Evolutionary conservation across 305 asterid genomes (phyloP).

Genomic region (Rubia balearica): DNA sequence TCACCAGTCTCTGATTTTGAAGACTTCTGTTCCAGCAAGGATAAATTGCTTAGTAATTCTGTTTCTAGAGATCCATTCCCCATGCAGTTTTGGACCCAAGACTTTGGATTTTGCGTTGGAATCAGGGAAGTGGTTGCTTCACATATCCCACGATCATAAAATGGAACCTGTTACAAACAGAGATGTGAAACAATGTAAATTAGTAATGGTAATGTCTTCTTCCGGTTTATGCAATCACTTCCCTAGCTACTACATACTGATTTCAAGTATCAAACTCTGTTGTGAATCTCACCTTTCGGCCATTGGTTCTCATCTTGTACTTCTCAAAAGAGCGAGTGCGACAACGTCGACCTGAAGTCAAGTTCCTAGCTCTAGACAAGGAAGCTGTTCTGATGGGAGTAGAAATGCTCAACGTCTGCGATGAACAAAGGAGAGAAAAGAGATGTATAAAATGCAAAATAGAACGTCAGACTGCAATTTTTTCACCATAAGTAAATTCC

Average conservation of each 20-base stretch:
- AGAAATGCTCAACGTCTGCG: conserved; percentile 32
- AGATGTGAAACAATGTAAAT: background rate
- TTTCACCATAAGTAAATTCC: background rate
- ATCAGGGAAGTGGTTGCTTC: conserved; percentile 22
- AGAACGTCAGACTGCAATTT: background rate
- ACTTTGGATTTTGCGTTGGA: conserved; percentile 37
- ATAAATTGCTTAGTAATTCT: conserved; percentile 4
- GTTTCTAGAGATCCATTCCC: conserved; percentile 10
- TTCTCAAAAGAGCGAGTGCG: conserved; percentile 22
- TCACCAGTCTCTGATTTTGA: conserved; percentile 22
- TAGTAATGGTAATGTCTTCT: background rate
- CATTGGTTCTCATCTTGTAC: conserved; percentile 25
- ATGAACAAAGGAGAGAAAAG: background rate
- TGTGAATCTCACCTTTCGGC: conserved; percentile 40
- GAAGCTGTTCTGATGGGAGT: conserved; percentile 22
- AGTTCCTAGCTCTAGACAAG: conserved; percentile 25
- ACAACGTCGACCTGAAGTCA: conserved; percentile 23
- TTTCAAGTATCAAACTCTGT: background rate
- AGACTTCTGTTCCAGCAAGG: conserved; percentile 17
- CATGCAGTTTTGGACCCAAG: conserved; percentile 23
- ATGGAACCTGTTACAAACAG: conserved; percentile 34
- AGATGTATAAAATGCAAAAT: background rate
- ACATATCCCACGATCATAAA: conserved; percentile 25
- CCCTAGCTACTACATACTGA: background rate
- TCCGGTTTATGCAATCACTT: background rate